Conservation (phyloP, 129 eudicot species). For the Erigeron canadensis region DNA sequence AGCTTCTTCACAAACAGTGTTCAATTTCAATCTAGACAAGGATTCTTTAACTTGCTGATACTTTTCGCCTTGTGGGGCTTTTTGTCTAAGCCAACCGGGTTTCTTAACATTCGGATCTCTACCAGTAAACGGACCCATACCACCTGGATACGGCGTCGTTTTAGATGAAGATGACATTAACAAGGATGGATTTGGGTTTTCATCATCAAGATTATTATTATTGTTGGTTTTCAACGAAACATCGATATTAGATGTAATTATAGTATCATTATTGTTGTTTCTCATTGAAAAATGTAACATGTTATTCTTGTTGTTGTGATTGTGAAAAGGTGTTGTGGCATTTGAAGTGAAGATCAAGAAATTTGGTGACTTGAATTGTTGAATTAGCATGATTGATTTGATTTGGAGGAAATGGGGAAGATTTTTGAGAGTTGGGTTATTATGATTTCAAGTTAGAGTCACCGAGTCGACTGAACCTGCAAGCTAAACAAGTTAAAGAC, state of each 20-base stretch:
- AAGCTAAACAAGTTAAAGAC: no score
- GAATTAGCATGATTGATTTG: conserved; percentile 23
- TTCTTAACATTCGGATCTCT: conserved; percentile 87
- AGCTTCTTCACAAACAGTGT: conserved; percentile 94
- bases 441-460: no score
- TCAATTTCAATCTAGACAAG: conserved; percentile 62
- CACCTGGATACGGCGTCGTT: conserved; percentile 55
- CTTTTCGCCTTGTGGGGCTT: conserved; percentile 81
- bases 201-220: background rate
- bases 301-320: background rate
- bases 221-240: background rate
- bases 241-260: conserved; percentile 6
- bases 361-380: conserved; percentile 25
- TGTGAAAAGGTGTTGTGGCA: background rate
- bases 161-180: conserved; percentile 23
- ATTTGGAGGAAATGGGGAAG: no score
- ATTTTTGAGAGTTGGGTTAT: no score
- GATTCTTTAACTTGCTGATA: conserved; percentile 84
- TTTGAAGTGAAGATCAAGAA: conserved; percentile 15
- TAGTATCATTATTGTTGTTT: conserved; percentile 13
- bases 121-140: conserved; percentile 78
- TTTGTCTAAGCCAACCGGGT: conserved; percentile 91
- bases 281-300: conserved; percentile 13
- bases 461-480: no score
- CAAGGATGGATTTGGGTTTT: conserved; percentile 10